Conservation (phyloP, 495 filamentous ascomycete genomes). For the Pseudomonodictys pantanalensis region DNA sequence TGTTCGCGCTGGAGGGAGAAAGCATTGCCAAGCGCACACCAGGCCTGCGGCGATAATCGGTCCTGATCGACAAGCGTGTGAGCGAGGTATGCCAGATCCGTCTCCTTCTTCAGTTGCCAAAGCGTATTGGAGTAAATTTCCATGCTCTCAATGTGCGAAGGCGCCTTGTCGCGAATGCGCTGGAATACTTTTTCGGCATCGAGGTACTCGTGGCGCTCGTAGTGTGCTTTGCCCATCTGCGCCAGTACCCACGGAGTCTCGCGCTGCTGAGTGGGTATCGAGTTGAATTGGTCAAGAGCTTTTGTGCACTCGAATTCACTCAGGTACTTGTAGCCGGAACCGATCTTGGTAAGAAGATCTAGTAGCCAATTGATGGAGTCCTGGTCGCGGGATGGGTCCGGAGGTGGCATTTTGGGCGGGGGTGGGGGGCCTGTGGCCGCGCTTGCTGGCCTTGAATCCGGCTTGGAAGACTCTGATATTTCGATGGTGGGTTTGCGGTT, state of each 20-base stretch:
- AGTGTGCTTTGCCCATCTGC: constrained; percentile 82
- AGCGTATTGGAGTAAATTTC: constrained; percentile 96
- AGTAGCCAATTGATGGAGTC: constrained; percentile 75
- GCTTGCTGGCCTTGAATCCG: constrained; percentile 44
- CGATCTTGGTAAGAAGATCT: constrained; percentile 78
- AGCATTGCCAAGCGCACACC: constrained; percentile 92
- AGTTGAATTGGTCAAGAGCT: constrained; percentile 66
- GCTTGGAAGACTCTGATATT: constrained; percentile 63
- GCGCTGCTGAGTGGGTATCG: constrained; percentile 68
- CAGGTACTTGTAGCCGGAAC: constrained; percentile 70
- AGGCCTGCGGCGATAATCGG: constrained; percentile 85
- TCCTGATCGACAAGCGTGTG: constrained; percentile 84
- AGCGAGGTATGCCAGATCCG: constrained; percentile 84
- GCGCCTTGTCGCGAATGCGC: constrained; percentile 69
- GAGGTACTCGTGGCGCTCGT: constrained; percentile 78
- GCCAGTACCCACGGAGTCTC: constrained; percentile 95
- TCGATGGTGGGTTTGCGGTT: constrained; percentile 69
- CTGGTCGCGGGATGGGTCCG: constrained; percentile 47
- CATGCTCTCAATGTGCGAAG: constrained; percentile 85
- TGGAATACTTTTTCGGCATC: constrained; percentile 84
- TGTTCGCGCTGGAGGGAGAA: constrained; percentile 94
- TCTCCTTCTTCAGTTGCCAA: constrained; percentile 91
- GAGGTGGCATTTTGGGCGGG: constrained; percentile 22
- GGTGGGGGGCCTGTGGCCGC: constrained; percentile 4
- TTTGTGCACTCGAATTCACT: constrained; percentile 74